Conservation (phyloP, 1,284 basidiomycete species). For the Cryptococcus neoformans region DNA sequence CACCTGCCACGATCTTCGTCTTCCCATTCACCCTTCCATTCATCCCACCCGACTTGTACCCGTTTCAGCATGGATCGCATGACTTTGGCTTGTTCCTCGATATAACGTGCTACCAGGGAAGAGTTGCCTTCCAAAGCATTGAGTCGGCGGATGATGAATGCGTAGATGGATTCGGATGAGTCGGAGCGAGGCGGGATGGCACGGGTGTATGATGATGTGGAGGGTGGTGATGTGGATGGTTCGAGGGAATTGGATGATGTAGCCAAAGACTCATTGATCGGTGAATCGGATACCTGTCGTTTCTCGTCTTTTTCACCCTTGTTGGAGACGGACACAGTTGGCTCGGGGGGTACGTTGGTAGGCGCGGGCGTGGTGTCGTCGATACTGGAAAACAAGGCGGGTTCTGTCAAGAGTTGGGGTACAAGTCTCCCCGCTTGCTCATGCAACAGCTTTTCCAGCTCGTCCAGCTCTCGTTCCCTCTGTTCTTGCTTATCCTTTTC, state of each 20-base stretch:
- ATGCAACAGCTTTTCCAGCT: conserved; percentile 37
- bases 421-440: conserved; percentile 27
- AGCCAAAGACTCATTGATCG: not conserved
- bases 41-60: conserved; percentile 56
- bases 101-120: conserved; percentile 79
- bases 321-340: too few species aligned
- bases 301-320: too few species aligned
- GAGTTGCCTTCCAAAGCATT: conserved; percentile 82
- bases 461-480: conserved; percentile 34
- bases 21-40: conserved; percentile 26
- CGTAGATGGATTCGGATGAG: conserved; percentile 92
- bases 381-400: conserved; percentile 9
- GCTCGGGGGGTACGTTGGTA: not conserved
- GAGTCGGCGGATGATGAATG: conserved; percentile 92
- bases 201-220: conserved; percentile 11
- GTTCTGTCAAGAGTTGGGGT: conserved; percentile 13
- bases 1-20: conserved; percentile 22
- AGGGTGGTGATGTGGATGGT: conserved; percentile 1
- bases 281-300: too few species aligned
- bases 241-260: not conserved
- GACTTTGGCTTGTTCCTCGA: conserved; percentile 81
- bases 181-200: conserved; percentile 38
- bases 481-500: conserved; percentile 19
- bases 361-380: not conserved
- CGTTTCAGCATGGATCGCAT: conserved; percentile 72